phyloP scores from a whole-genome alignment of 495 filamentous ascomycete species.

The Articulospora tetracladia region DNA sequence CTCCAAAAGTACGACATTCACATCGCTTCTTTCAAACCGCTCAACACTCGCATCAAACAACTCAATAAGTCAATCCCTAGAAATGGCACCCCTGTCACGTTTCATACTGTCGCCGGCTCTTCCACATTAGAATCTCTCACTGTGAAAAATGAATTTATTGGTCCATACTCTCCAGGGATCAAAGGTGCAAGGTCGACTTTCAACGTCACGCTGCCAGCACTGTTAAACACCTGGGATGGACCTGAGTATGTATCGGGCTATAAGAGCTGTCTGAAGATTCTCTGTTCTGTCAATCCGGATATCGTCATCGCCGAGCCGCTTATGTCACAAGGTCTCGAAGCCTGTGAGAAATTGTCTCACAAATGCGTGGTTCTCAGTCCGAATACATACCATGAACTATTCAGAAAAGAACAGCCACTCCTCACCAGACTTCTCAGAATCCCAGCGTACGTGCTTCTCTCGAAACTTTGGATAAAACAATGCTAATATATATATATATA shows the following conservation, averaged over 20 bases:
- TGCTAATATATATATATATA: not conserved
- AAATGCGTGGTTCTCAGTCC: constrained; percentile 36
- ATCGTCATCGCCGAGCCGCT: constrained; percentile 47
- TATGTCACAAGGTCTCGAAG: constrained; percentile 46
- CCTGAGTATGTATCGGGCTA: constrained; percentile 47
- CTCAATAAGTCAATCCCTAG: constrained; percentile 16
- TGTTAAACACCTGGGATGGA: constrained; percentile 40
- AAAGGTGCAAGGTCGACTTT: constrained; percentile 35
- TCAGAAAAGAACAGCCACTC: constrained; percentile 31
- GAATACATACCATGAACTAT: constrained; percentile 38
- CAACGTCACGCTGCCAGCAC: constrained; percentile 30
- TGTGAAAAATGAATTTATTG: constrained; percentile 21
- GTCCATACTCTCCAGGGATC: constrained; percentile 29
- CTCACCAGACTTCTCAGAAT: constrained; percentile 39
- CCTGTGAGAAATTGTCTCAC: constrained; percentile 32
- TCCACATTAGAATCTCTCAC: constrained; percentile 40
- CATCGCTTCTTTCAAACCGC: constrained; percentile 45
- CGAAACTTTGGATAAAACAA: not conserved
- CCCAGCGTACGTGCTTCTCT: constrained; percentile 32
- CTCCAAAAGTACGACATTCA: constrained; percentile 44
- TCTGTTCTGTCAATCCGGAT: constrained; percentile 35
- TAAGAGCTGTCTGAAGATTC: constrained; percentile 38
- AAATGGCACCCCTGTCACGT: constrained; percentile 10
- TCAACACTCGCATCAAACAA: constrained; percentile 29
- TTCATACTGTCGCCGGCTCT: constrained; percentile 40